phyloP scores from a whole-genome alignment of 1,139 yeast species.

The Zhuliangozyma parablackwelliae region DNA sequence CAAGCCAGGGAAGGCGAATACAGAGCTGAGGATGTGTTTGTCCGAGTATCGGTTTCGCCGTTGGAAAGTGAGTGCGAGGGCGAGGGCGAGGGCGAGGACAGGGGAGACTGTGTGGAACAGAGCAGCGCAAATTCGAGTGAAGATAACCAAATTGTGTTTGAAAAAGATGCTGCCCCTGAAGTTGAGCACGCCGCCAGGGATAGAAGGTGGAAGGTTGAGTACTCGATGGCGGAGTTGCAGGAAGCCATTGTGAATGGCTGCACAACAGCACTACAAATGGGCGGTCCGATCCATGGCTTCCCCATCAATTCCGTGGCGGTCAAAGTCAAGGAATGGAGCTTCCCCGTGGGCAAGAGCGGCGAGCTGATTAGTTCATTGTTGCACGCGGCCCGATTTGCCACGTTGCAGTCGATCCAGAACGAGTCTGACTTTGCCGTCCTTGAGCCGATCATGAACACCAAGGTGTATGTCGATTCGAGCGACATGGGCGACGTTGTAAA shows the following conservation, averaged over 20 bases:
- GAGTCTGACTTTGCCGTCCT: conserved; percentile 48
- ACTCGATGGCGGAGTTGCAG: conserved; percentile 45
- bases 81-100: conserved; percentile 24
- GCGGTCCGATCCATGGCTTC: conserved; percentile 64
- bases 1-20: conserved; percentile 3
- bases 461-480: conserved; percentile 63
- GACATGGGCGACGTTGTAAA: conserved; percentile 82
- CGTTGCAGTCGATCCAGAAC: conserved; percentile 29
- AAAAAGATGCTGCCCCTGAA: conserved; percentile 24
- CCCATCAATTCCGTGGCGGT: conserved; percentile 64
- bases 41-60: conserved; percentile 48
- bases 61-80: conserved; percentile 43
- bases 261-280: conserved; percentile 71
- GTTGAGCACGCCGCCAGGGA: conserved; percentile 26
- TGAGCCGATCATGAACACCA: conserved; percentile 85
- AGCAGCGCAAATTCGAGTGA: no score
- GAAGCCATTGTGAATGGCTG: conserved; percentile 56
- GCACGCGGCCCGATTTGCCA: conserved; percentile 28
- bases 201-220: conserved; percentile 50
- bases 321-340: conserved; percentile 44
- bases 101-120: conserved; percentile 26
- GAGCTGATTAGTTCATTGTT: conserved; percentile 21
- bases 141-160: conserved; percentile 35
- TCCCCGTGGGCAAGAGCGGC: conserved; percentile 51
- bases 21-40: conserved; percentile 17